Conservation (phyloP, 306 rosid species). For the Ziziphus jujuba region DNA sequence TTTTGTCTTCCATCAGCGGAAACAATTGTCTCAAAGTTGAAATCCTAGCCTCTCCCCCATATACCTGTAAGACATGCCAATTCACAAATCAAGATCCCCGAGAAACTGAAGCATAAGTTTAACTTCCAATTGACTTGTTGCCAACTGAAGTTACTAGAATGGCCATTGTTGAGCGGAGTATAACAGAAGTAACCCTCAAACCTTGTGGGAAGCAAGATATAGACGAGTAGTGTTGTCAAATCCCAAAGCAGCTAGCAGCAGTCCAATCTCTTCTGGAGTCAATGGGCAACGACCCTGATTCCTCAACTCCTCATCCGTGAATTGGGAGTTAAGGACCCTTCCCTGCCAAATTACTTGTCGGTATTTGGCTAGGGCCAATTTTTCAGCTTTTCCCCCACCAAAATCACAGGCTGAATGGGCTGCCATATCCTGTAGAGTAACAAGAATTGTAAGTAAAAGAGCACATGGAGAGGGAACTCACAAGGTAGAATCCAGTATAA, state of each 20-base stretch:
- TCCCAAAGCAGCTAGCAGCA: constrained; percentile 88
- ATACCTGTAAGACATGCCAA: constrained; percentile 57
- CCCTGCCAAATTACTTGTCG: constrained; percentile 96
- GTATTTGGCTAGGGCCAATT: constrained; percentile 86
- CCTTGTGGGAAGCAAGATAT: constrained; percentile 99
- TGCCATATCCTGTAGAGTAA: constrained; percentile 82
- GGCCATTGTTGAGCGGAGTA: constrained; percentile 6
- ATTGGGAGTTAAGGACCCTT: constrained; percentile 94
- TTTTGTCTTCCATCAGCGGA: constrained; percentile 90
- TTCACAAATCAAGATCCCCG: constrained; percentile 10
- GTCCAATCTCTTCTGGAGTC: constrained; percentile 96
- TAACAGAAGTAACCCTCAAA: constrained; percentile 30
- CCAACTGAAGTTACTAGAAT: constrained; percentile 4
- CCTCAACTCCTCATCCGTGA: constrained; percentile 93
- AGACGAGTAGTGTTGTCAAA: constrained; percentile 88
- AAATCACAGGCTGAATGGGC: constrained; percentile 99
- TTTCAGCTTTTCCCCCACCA: constrained; percentile 96
- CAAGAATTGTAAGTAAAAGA: not conserved
- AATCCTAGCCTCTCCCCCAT: constrained; percentile 93
- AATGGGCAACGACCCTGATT: constrained; percentile 96
- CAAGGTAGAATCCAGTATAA: not conserved
- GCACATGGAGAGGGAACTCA: not conserved
- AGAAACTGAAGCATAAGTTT: constrained; percentile 17
- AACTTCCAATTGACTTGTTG: constrained; percentile 8
- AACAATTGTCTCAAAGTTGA: constrained; percentile 66